Evolutionary conservation across 352 stramenopile species (phyloP).

Genomic region (Phytophthora sansomeana): DNA sequence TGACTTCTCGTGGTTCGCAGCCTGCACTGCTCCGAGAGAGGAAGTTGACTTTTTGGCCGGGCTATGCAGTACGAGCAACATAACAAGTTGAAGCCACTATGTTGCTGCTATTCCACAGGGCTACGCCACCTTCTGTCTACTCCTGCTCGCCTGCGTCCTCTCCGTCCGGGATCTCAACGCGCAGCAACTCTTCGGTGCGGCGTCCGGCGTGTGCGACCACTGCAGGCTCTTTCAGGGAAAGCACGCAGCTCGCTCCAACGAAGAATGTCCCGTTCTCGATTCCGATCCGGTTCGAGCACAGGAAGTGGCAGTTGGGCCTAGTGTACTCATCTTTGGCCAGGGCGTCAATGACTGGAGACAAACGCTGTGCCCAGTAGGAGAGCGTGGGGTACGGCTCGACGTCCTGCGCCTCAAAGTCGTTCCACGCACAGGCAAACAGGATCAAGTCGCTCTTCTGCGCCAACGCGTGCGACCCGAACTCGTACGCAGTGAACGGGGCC

Average conservation of each 20-base stretch:
- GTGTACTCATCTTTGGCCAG: constrained; percentile 44
- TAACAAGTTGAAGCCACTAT: neutral
- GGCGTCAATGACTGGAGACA: constrained; percentile 63
- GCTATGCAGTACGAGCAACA: neutral
- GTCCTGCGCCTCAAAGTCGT: constrained; percentile 72
- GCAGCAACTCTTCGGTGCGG: constrained; percentile 65
- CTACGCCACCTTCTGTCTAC: too few species aligned
- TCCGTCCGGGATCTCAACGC: constrained; percentile 53
- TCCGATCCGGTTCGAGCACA: constrained; percentile 84
- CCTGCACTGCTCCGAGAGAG: too few species aligned
- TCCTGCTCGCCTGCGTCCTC: neutral
- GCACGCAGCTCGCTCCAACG: constrained; percentile 76
- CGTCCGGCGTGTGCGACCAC: constrained; percentile 60
- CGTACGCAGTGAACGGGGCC: constrained; percentile 68
- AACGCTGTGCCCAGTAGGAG: constrained; percentile 77
- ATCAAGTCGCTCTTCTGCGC: constrained; percentile 68
- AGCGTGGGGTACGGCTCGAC: constrained; percentile 55
- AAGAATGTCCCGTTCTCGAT: constrained; percentile 84
- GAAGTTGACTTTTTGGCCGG: too few species aligned
- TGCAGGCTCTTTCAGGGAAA: constrained; percentile 67
- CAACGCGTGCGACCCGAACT: constrained; percentile 72
- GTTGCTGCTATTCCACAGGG: too few species aligned
- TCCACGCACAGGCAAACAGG: constrained; percentile 87
- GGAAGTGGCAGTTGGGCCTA: constrained; percentile 71
- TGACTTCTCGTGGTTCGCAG: too few species aligned